phyloP scores from a whole-genome alignment of 2,329 filamentous ascomycete genomes.

The Chrysoporthe deuterocubensis region DNA sequence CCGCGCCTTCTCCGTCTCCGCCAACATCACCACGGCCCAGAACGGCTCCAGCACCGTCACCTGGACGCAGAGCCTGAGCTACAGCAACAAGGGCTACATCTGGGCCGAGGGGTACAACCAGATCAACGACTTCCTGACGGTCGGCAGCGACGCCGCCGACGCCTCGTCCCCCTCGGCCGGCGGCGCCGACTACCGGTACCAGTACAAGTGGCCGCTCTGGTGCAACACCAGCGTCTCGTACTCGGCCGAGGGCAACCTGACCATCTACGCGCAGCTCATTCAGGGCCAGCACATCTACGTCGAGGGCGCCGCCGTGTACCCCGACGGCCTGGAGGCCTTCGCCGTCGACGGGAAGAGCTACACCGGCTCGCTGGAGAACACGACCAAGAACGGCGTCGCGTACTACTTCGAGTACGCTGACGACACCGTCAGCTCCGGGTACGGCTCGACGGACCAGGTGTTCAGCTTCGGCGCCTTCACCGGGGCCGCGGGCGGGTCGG shows the following conservation, averaged over 20 bases:
- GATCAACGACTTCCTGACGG: constrained; percentile 40
- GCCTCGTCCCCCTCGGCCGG: constrained; percentile 2
- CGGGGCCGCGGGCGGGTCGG: constrained; percentile 27
- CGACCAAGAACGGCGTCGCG: constrained; percentile 62
- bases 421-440: constrained; percentile 52
- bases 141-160: constrained; percentile 36
- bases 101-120: constrained; percentile 46
- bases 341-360: constrained; percentile 25
- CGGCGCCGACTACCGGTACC: constrained; percentile 37
- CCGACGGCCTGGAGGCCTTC: constrained; percentile 65
- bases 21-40: constrained; percentile 52
- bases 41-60: constrained; percentile 38
- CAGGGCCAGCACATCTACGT: constrained; percentile 47
- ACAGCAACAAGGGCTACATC: constrained; percentile 57
- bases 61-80: constrained; percentile 64
- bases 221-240: constrained; percentile 56
- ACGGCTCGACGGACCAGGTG: constrained; percentile 60
- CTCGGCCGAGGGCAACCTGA: constrained; percentile 48
- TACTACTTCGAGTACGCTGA: constrained; percentile 54
- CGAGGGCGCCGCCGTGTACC: constrained; percentile 50
- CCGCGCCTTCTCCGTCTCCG: constrained; percentile 58
- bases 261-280: constrained; percentile 47
- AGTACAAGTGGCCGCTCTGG: constrained; percentile 64
- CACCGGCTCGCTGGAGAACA: constrained; percentile 48
- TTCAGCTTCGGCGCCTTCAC: constrained; percentile 57